Percentiles rank a stretch among this genome's conserved stretches.
Evolutionary conservation across 345 rosid species (phyloP).

Genomic region (Brassica rapa): DNA sequence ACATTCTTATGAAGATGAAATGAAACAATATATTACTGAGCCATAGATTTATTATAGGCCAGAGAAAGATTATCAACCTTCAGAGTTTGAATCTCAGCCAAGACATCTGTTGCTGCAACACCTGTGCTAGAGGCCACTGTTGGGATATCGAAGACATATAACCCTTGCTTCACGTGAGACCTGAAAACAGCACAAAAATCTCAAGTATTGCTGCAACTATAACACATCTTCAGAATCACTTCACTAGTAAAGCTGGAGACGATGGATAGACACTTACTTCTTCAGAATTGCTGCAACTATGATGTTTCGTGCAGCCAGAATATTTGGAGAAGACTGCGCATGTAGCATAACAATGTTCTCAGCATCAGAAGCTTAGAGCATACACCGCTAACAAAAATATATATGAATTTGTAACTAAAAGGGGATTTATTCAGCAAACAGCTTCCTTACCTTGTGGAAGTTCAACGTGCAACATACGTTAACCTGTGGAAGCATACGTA

Average conservation of each 20-base stretch:
- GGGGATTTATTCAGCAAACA: conserved; percentile 21
- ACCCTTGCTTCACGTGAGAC: conserved; percentile 71
- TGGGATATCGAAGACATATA: conserved; percentile 65
- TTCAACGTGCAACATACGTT: conserved; percentile 75
- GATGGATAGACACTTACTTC: conserved; percentile 49
- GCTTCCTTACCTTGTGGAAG: conserved; percentile 80
- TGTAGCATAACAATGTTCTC: conserved; percentile 33
- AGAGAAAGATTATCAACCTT: conserved; percentile 56
- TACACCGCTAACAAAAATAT: background rate
- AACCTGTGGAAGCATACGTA: conserved; percentile 71
- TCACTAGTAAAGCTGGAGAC: conserved; percentile 17
- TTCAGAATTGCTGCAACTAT: conserved; percentile 72
- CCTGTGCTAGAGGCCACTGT: conserved; percentile 62
- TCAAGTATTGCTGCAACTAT: conserved; percentile 62
- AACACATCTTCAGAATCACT: conserved; percentile 41
- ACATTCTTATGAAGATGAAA: conserved; percentile 3
- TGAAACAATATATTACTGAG: conserved; percentile 17
- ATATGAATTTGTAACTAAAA: background rate
- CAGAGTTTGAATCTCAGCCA: conserved; percentile 63
- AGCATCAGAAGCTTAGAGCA: conserved; percentile 28
- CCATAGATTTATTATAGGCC: background rate
- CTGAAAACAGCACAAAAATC: conserved; percentile 47
- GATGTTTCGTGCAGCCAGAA: conserved; percentile 66
- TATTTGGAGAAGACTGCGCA: conserved; percentile 72
- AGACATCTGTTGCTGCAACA: conserved; percentile 54